phyloP scores from a whole-genome alignment of 306 rosid genomes.

The Cucurbita ficifolia region DNA sequence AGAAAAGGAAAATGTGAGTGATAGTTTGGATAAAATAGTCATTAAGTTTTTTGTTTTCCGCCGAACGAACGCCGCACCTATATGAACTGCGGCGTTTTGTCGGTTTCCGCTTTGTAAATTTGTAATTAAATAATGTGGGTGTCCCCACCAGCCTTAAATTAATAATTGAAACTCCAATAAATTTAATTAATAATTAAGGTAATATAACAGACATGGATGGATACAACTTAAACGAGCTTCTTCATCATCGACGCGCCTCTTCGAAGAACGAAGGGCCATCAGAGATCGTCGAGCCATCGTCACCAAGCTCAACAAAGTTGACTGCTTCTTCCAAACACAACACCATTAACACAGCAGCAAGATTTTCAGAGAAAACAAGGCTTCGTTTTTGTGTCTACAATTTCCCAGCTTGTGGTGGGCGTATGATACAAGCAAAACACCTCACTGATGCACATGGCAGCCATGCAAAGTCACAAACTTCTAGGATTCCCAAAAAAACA shows the following conservation, averaged over 20 bases:
- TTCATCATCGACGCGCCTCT: too few relatives aligned
- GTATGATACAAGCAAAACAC: not conserved
- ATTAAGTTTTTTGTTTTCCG: conserved; percentile 23
- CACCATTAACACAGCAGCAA: not conserved
- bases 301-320: too few relatives aligned
- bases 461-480: not conserved
- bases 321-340: not conserved
- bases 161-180: not conserved
- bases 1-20: not conserved
- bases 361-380: not conserved
- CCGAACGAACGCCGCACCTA: conserved; percentile 99
- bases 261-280: too few relatives aligned
- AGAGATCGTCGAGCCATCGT: too few relatives aligned
- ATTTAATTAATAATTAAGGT: not conserved
- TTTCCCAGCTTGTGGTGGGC: not conserved
- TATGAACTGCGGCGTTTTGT: conserved; percentile 63
- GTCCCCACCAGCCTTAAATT: not conserved
- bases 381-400: not conserved
- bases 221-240: too few relatives aligned
- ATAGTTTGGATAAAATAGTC: not conserved
- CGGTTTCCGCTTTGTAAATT: conserved; percentile 18
- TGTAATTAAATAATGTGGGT: not conserved
- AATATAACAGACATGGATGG: not conserved
- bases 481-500: not conserved
- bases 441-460: conserved; percentile 2